phyloP scores from a whole-genome alignment of 208 protist species.

The Endotrypanum monterogeii region DNA sequence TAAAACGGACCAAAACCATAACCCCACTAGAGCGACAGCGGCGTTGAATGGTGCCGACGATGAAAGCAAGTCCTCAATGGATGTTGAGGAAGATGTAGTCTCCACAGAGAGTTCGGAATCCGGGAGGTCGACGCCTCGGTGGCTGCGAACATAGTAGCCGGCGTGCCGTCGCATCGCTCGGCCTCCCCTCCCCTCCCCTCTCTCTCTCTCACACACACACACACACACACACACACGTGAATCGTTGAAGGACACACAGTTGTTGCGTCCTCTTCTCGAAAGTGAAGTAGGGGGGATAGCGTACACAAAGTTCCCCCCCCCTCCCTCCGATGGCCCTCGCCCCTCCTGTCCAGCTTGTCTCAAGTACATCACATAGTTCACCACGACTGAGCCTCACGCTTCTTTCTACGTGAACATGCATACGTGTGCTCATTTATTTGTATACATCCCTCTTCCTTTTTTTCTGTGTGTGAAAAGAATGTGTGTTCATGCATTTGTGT shows the following conservation, averaged over 20 bases:
- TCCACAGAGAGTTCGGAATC: constrained; percentile 19
- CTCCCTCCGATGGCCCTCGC: not conserved
- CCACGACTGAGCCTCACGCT: not conserved
- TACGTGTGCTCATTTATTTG: too few species aligned
- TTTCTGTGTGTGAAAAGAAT: too few species aligned
- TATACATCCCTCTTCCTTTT: too few species aligned
- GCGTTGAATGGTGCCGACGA: constrained; percentile 2
- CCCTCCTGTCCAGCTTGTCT: not conserved
- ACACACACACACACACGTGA: not conserved
- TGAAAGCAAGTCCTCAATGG: not conserved
- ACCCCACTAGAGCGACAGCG: not conserved
- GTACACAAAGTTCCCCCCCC: not conserved
- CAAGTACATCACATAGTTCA: too few species aligned
- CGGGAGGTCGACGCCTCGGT: constrained; percentile 40
- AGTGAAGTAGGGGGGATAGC: not conserved
- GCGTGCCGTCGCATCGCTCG: not conserved
- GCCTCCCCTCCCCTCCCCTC: not conserved
- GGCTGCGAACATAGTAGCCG: constrained; percentile 31
- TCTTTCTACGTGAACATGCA: not conserved
- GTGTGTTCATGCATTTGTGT: too few species aligned
- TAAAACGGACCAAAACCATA: not conserved
- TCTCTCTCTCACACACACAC: not conserved
- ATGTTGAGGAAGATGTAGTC: constrained; percentile 25
- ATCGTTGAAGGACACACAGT: too few species aligned
- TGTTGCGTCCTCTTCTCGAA: not conserved